Evolutionary conservation across 257 asterid genomes (phyloP), one percentile per base, ranked within the genome.

Genomic region (Striga asiatica): DNA sequence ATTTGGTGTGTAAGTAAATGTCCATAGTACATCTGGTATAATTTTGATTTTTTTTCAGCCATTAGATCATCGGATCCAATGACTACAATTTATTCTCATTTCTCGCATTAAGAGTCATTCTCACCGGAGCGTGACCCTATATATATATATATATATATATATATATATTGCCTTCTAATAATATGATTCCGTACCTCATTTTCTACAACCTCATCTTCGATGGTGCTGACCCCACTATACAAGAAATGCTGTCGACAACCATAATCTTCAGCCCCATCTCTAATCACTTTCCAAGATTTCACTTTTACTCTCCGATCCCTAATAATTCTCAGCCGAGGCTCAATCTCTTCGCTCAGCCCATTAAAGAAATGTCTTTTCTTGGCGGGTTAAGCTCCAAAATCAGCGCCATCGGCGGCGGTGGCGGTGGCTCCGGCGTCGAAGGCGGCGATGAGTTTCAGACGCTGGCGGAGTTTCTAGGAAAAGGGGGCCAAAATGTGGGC

Each of bases 401-500:
- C 71, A 66, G 69, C 8, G 72, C 81, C 10, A 34, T 64, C 27
- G 64, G 66, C 38, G 22, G 46, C 23, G 20, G 17, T 8, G 57
- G 24, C 2, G 66, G 58, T 56, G 66, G 58, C 54, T 24, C 67
- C 49, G 58, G 55, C 24, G 78, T 55, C 14, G 54, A 8, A 20
- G 20, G 48, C 46, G 49, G 49, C 23, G 49, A 17, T 43, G 89
- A 77, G 68, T 61, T 62, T 58, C 76, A 51, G 65, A 89, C 96
- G 17, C 71, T 86, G 74, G 74, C 69, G 70, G 96, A 89, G 66
- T 89, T 56, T 45, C 62, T 83, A 71, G 92, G 88, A 0, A 74
- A 74, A 64, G 80, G 69, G 32, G 83, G 85, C 51, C 65, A 63
- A 61, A 71, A 83, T 24, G 83, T 72, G 56, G 78, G 85, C 67